A percentile compares a stretch with the other conserved stretches of the same genome.
Conservation (phyloP, 169 alveolate genomes). For the Eimeria acervulina region DNA sequence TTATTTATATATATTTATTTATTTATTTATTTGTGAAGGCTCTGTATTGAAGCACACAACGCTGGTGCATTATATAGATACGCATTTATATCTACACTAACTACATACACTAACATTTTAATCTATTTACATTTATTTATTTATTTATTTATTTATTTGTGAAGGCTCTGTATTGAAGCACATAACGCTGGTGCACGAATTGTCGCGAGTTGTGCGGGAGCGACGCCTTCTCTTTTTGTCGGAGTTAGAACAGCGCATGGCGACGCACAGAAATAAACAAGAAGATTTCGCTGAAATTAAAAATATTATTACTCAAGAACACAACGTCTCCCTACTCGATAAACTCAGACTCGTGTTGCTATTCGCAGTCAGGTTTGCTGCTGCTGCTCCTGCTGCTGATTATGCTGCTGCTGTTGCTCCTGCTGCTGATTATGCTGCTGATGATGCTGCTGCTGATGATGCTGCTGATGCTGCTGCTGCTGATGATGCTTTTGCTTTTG, state of each 20-base stretch:
- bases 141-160: not conserved
- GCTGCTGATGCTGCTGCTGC: not conserved
- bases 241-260: constrained; percentile 89
- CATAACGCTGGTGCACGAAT: constrained; percentile 93
- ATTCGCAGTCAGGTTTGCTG: too few species aligned
- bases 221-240: constrained; percentile 93
- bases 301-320: constrained; percentile 52
- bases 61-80: not conserved
- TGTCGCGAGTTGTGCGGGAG: constrained; percentile 93
- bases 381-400: constrained; percentile 83
- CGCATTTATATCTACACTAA: not conserved
- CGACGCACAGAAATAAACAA: constrained; percentile 73
- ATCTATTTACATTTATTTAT: too few species aligned
- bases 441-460: not conserved
- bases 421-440: constrained; percentile 22
- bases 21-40: not conserved
- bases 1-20: too few species aligned
- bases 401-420: not conserved
- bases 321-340: constrained; percentile 75
- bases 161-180: constrained; percentile 96
- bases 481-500: not conserved
- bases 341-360: constrained; percentile 85
- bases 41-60: too few species aligned
- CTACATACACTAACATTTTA: not conserved
- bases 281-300: constrained; percentile 80